Evolutionary conservation across 805 yeast species (phyloP), one percentile per base, ranked within the genome.

Genomic region (Hanseniaspora nectarophila): DNA sequence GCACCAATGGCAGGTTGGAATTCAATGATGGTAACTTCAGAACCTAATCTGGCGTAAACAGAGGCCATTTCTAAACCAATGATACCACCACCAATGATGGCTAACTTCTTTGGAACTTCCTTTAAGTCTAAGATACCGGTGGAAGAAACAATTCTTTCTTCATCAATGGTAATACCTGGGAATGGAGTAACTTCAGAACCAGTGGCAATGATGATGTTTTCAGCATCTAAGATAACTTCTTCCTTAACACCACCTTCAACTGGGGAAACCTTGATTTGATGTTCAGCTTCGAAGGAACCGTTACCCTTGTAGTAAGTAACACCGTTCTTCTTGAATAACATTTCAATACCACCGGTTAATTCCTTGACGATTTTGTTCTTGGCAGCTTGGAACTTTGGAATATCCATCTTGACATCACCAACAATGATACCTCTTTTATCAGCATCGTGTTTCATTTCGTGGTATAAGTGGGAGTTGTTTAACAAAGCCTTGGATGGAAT

Each of bases 21-120:
- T 76, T 92, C 99, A 56, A 92, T 72, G 53, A 92, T 83, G 42
- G 97, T 90, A 58, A 92, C 98, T 73, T 92, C 88, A 40, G 95
- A 73, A 43, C 99, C 99, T 63, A 92, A 73, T 72, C 98, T 81
- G 54, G 89, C 73, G 82, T 94, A 92, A 45, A 92, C 99, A 24
- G 97, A 89, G 57, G 95, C 98, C 96, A 92, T 92, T 75, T 92
- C 99, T 61, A 92, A 79, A 65, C 99, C 99, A 67, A 92, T 92
- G 73, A 92, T 90, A 76, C 99, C 98, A 72, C 96, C 99, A 68
- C 99, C 99, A 63, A 92, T 90, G 71, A 92, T 81, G 60, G 90
- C 83, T 65, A 92, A 64, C 67, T 76, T 81, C 76, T 92, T 88
- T 66, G 99, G 99, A 55, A 92, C 76, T 74, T 89, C 95, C 68